Percentiles rank a stretch among this genome's conserved stretches.
Evolutionary conservation across 176 grass and related monocot species (phyloP).

Genomic region (Triticum timopheevii): DNA sequence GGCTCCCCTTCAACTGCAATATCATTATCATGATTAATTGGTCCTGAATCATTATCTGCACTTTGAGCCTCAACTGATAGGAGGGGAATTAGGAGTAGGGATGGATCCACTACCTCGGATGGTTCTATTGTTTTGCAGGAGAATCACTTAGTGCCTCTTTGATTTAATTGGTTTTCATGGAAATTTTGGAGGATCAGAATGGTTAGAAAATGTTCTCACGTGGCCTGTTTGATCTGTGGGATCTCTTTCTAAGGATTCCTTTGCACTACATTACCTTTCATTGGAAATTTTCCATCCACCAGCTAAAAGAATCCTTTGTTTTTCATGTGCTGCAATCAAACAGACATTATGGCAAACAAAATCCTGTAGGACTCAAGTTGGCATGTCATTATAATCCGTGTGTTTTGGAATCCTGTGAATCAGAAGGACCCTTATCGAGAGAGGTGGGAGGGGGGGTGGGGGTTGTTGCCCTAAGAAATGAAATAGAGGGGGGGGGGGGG

Average conservation of each 20-base stretch:
- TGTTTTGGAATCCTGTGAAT: too few relatives aligned
- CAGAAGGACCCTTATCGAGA: too few relatives aligned
- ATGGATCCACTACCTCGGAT: background rate
- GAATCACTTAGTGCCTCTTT: background rate
- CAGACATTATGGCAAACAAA: background rate
- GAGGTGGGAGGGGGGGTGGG: too few relatives aligned
- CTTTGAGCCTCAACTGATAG: background rate
- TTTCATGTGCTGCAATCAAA: background rate
- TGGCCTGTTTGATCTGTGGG: background rate
- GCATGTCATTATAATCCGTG: too few relatives aligned
- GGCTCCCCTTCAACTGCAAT: too few relatives aligned
- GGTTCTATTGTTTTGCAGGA: background rate
- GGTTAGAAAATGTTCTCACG: background rate
- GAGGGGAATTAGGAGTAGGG: background rate
- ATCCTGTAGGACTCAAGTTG: background rate
- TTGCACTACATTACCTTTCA: background rate
- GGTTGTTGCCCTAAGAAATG: too few relatives aligned
- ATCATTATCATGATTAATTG: background rate
- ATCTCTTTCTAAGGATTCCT: background rate
- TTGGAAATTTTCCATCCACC: background rate
- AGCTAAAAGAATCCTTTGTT: background rate
- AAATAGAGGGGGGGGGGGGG: too few relatives aligned
- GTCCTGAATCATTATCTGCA: background rate
- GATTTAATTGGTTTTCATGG: background rate
- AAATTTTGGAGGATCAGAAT: background rate